These are phyloP conservation scores for Pinus taeda DNA, from an alignment of 75 land plant species.

Conservation along the genomic window DNA sequence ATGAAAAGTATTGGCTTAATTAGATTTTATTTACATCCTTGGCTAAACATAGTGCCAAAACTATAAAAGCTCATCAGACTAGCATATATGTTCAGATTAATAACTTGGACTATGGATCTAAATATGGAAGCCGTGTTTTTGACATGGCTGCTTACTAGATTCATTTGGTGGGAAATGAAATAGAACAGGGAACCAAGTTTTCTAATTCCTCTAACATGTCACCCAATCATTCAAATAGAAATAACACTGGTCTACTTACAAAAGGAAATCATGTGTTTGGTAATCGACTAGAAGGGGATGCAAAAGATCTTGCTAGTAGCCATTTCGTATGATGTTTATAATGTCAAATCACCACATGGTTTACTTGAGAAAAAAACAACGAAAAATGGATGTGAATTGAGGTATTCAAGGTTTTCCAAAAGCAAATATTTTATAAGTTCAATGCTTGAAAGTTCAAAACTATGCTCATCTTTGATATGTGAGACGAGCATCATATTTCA, in stretches of 20 bases:
- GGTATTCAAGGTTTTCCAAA: neutral
- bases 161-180: slow-evolving; percentile 1
- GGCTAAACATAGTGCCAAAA: neutral
- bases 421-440: neutral
- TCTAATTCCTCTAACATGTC: neutral
- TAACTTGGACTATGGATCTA: neutral
- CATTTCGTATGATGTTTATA: slow-evolving; percentile 8
- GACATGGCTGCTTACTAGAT: neutral
- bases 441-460: neutral
- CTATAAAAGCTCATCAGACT: neutral
- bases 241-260: neutral
- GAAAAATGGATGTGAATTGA: neutral
- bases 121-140: neutral
- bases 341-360: neutral
- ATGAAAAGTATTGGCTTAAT: neutral
- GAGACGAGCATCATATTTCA: neutral
- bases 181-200: neutral
- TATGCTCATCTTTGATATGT: neutral
- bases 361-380: slow-evolving; percentile 4
- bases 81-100: neutral
- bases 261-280: slow-evolving; percentile 7
- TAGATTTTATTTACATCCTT: neutral
- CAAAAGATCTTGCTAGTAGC: slow-evolving; percentile 21
- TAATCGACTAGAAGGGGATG: slow-evolving; percentile 22
- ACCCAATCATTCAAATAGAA: neutral